Evolutionary conservation across 2,329 filamentous ascomycete genomes (phyloP).

Genomic region (Fusarium mangiferae): DNA sequence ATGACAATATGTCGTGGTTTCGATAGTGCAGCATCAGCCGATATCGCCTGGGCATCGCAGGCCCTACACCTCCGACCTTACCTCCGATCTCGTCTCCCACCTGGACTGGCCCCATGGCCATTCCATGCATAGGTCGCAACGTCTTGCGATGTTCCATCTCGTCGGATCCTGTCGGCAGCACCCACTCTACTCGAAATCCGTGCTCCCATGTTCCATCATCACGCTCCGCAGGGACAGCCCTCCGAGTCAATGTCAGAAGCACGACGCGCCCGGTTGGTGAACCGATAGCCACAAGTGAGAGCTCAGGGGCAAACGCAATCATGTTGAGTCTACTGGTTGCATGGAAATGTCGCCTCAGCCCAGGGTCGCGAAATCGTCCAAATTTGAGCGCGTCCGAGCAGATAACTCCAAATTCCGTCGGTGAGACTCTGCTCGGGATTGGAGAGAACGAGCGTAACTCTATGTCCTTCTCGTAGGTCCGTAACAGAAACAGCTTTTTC

Average conservation of each 20-base stretch:
- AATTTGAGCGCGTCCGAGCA: slow-evolving; percentile 47
- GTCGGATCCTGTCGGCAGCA: slow-evolving; percentile 59
- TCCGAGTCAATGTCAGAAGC: slow-evolving; percentile 66
- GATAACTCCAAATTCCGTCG: slow-evolving; percentile 45
- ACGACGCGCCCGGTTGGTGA: slow-evolving; percentile 74
- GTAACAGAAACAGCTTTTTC: slow-evolving; percentile 52
- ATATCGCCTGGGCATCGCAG: slow-evolving; percentile 61
- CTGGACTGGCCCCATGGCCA: slow-evolving; percentile 74
- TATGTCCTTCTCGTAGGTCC: slow-evolving; percentile 60
- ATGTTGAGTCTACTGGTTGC: slow-evolving; percentile 63
- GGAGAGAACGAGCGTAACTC: slow-evolving; percentile 55
- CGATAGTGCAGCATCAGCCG: slow-evolving; percentile 77
- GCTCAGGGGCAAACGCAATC: slow-evolving; percentile 71
- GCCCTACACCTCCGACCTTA: slow-evolving; percentile 27
- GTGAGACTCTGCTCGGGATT: slow-evolving; percentile 23
- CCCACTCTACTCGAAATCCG: slow-evolving; percentile 64
- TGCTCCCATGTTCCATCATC: slow-evolving; percentile 47
- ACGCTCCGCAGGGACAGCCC: slow-evolving; percentile 39
- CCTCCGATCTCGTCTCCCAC: slow-evolving; percentile 47
- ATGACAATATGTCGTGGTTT: slow-evolving; percentile 75
- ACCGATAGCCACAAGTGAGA: slow-evolving; percentile 75
- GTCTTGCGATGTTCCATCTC: slow-evolving; percentile 58
- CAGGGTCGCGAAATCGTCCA: slow-evolving; percentile 36
- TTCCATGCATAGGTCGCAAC: slow-evolving; percentile 68
- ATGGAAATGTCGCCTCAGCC: slow-evolving; percentile 44